Conservation (phyloP, 305 asterid genomes). For the Fraxinus angustifolia region DNA sequence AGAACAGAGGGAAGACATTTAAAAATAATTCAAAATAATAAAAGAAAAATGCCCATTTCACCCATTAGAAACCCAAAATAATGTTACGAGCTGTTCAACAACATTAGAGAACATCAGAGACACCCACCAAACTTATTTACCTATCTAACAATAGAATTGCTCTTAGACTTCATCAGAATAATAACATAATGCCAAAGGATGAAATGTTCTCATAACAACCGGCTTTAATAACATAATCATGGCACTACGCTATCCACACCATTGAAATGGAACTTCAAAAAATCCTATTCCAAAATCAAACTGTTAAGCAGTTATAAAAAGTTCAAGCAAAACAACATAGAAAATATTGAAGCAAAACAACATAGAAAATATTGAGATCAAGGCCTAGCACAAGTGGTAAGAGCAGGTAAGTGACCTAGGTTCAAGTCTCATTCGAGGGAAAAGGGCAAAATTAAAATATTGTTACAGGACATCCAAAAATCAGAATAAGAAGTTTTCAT, state of each 20-base stretch:
- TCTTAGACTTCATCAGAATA: background rate
- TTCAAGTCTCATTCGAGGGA: background rate
- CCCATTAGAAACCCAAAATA: background rate
- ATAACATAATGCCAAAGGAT: background rate
- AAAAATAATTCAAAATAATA: background rate
- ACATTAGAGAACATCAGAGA: conserved; percentile 8
- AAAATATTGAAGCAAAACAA: background rate
- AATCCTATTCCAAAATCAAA: background rate
- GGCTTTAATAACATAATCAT: background rate
- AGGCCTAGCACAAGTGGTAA: background rate
- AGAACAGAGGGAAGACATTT: background rate
- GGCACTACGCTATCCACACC: background rate
- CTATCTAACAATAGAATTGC: background rate
- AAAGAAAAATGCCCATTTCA: background rate
- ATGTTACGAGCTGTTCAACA: background rate
- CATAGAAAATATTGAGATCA: background rate
- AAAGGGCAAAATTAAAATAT: background rate
- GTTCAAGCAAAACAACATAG: background rate
- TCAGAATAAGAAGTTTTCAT: background rate
- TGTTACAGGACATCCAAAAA: background rate
- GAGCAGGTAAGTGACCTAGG: background rate
- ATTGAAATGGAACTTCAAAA: background rate
- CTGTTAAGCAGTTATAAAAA: background rate
- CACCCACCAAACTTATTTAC: background rate
- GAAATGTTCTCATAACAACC: background rate